phyloP scores from a whole-genome alignment of 768 basidiomycete genomes.

The Kwoniella dejecticola region DNA sequence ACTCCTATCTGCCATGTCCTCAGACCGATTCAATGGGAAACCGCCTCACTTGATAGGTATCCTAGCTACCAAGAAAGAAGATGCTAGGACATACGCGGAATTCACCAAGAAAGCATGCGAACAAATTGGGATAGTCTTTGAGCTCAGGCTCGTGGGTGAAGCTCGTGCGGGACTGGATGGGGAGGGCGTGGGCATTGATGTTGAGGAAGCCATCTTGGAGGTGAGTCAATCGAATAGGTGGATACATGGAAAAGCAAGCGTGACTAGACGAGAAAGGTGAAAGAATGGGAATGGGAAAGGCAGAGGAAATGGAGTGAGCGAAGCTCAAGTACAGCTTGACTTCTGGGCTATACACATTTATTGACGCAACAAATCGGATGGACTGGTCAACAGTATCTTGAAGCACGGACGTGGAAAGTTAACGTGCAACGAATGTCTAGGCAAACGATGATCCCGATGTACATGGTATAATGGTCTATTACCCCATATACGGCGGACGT shows the following conservation, averaged over 20 bases:
- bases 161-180: conserved; percentile 56
- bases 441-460: conserved; percentile 84
- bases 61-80: conserved; percentile 67
- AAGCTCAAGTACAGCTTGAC: too few relatives aligned
- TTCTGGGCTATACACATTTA: too few relatives aligned
- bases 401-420: not conserved
- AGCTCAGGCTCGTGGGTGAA: conserved; percentile 70
- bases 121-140: conserved; percentile 81
- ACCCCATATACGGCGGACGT: conserved; percentile 87
- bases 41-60: conserved; percentile 84
- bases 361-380: not conserved
- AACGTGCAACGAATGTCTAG: conserved; percentile 10
- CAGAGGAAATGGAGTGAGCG: too few relatives aligned
- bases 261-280: too few relatives aligned
- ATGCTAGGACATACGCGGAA: conserved; percentile 63
- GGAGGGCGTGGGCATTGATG: conserved; percentile 75
- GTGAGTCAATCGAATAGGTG: conserved; percentile 2
- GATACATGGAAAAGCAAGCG: too few relatives aligned
- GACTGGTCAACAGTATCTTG: too few relatives aligned
- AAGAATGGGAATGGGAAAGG: too few relatives aligned
- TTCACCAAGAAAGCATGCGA: conserved; percentile 91
- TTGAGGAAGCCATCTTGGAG: conserved; percentile 93
- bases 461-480: conserved; percentile 98
- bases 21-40: conserved; percentile 24
- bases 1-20: conserved; percentile 36